phyloP scores from a whole-genome alignment of 805 yeast species.

The Wickerhamomyces tratensis region DNA sequence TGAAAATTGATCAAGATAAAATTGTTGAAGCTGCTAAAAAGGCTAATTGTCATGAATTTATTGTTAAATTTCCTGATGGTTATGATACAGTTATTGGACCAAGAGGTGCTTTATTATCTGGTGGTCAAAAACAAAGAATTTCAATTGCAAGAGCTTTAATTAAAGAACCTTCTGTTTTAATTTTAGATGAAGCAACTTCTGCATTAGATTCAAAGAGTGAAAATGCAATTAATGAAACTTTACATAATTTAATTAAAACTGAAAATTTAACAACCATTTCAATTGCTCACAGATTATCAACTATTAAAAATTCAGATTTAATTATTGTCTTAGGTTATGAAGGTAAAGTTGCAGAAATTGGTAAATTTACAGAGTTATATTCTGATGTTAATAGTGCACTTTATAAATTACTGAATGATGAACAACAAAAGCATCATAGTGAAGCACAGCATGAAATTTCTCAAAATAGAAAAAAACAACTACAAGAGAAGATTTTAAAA shows the following conservation, averaged over 20 bases:
- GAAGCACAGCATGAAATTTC: too few species aligned
- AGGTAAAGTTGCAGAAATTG: constrained; percentile 74
- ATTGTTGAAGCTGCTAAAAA: constrained; percentile 36
- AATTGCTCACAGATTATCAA: constrained; percentile 88
- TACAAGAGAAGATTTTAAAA: too few species aligned
- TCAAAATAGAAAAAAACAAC: too few species aligned
- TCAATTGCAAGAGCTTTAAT: constrained; percentile 81
- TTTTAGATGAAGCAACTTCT: constrained; percentile 86
- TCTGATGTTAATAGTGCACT: constrained; percentile 31
- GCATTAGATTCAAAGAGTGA: constrained; percentile 72
- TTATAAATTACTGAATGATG: constrained; percentile 28
- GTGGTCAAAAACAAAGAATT: constrained; percentile 87
- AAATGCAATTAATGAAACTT: constrained; percentile 71
- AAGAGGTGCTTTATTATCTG: constrained; percentile 61
- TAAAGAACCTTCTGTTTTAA: constrained; percentile 59
- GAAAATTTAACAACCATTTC: constrained; percentile 71
- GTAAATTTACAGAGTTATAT: constrained; percentile 49
- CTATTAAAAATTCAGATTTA: constrained; percentile 78
- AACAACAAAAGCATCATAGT: constrained; percentile 4
- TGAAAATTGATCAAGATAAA: constrained; percentile 37
- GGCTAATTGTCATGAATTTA: constrained; percentile 53
- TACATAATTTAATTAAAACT: constrained; percentile 50
- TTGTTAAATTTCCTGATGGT: constrained; percentile 51
- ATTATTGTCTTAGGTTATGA: constrained; percentile 77
- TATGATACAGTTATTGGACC: constrained; percentile 63